Evolutionary conservation across 1,139 yeast species (phyloP).

Genomic region (Pichia sp.): DNA sequence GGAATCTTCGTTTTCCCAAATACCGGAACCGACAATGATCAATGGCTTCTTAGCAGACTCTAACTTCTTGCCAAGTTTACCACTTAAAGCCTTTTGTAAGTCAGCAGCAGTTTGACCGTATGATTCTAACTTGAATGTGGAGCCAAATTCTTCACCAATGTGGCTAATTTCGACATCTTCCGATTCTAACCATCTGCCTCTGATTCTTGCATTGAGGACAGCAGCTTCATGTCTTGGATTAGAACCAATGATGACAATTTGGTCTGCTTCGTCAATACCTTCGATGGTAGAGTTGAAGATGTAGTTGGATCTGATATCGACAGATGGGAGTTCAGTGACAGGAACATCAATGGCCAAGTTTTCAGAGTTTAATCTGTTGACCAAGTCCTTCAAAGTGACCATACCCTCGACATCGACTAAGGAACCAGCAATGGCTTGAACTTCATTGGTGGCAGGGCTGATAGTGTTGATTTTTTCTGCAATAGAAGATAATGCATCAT

Average conservation of each 20-base stretch:
- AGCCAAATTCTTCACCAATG: slow-evolving; percentile 71
- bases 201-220: slow-evolving; percentile 75
- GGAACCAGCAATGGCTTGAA: slow-evolving; percentile 80
- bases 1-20: slow-evolving; percentile 63
- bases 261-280: slow-evolving; percentile 80
- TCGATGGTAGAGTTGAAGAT: slow-evolving; percentile 73
- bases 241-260: slow-evolving; percentile 70
- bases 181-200: slow-evolving; percentile 75
- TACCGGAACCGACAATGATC: slow-evolving; percentile 79
- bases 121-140: slow-evolving; percentile 62
- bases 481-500: slow-evolving; percentile 69
- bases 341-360: slow-evolving; percentile 69
- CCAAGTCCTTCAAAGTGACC: slow-evolving; percentile 74
- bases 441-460: slow-evolving; percentile 60
- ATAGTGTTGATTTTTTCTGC: slow-evolving; percentile 55
- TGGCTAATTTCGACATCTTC: slow-evolving; percentile 51
- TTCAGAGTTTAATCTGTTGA: slow-evolving; percentile 74
- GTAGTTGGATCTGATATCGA: slow-evolving; percentile 74
- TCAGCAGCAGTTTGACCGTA: slow-evolving; percentile 58
- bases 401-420: slow-evolving; percentile 76
- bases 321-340: slow-evolving; percentile 47
- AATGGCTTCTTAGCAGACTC: slow-evolving; percentile 66
- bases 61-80: slow-evolving; percentile 65
- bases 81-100: slow-evolving; percentile 54
- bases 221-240: slow-evolving; percentile 93